Evolutionary conservation across 768 basidiomycete species (phyloP).

Genomic region (Leccinum subtestaceum): DNA sequence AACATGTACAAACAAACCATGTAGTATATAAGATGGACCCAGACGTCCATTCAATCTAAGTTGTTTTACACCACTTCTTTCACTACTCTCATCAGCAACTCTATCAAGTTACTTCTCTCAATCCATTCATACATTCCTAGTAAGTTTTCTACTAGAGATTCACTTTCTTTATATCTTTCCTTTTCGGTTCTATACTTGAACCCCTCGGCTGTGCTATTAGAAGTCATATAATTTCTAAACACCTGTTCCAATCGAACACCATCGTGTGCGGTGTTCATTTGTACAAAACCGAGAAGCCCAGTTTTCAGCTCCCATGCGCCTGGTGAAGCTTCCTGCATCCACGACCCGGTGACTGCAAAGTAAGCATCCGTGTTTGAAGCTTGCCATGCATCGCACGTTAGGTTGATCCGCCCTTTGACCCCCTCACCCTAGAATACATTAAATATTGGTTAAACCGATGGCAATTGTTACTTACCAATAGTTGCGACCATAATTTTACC

Average conservation of each 20-base stretch:
- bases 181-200: too few species aligned
- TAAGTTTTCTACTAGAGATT: too few species aligned
- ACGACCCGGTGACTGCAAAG: not conserved
- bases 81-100: too few species aligned
- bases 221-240: too few species aligned
- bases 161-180: too few species aligned
- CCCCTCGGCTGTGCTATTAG: too few species aligned
- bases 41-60: too few species aligned
- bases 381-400: not conserved
- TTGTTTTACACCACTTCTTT: too few species aligned
- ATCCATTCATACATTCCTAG: too few species aligned
- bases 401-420: not conserved
- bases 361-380: not conserved
- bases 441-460: not conserved
- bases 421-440: not conserved
- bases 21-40: too few species aligned
- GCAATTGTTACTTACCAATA: not conserved
- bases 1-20: too few species aligned
- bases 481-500: not conserved
- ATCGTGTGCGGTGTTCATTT: not conserved
- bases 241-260: not conserved
- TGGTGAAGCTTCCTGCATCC: not conserved
- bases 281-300: not conserved
- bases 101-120: too few species aligned
- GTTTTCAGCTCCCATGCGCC: not conserved